These are phyloP conservation scores for Kockovaella imperatae DNA, from an alignment of 768 basidiomycete species.

Conservation along the genomic window DNA sequence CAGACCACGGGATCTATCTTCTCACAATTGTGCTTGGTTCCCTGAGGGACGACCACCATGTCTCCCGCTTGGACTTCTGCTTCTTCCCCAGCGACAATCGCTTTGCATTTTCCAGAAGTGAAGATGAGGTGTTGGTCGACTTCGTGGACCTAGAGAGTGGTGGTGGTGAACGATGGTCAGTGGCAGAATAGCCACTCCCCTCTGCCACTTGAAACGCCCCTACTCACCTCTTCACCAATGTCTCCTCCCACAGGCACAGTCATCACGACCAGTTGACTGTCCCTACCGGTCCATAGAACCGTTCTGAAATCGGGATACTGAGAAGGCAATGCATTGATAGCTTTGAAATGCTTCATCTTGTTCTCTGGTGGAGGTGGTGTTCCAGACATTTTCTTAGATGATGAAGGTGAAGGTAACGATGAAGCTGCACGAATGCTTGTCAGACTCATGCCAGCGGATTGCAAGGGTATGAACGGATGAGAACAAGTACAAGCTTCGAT, in stretches of 20 bases:
- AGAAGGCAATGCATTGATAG: slow-evolving; percentile 41
- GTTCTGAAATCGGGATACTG: slow-evolving; percentile 43
- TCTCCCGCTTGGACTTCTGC: slow-evolving; percentile 45
- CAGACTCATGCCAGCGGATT: too few species aligned
- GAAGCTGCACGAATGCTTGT: too few species aligned
- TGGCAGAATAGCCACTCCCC: too few species aligned
- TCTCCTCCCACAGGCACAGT: slow-evolving; percentile 47
- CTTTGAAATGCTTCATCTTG: slow-evolving; percentile 43
- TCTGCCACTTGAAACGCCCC: too few species aligned
- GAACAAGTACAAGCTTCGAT: too few species aligned
- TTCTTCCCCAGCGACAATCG: slow-evolving; percentile 47
- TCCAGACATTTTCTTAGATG: slow-evolving; percentile 19
- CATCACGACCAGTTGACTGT: slow-evolving; percentile 46
- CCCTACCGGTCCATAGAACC: slow-evolving; percentile 45
- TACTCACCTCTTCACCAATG: slow-evolving; percentile 46
- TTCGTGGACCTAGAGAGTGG: slow-evolving; percentile 34
- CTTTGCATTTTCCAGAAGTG: slow-evolving; percentile 44
- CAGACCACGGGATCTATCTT: too few species aligned
- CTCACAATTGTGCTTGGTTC: slow-evolving; percentile 45
- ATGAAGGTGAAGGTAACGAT: neutral
- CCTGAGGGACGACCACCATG: slow-evolving; percentile 46
- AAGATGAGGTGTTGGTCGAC: slow-evolving; percentile 47
- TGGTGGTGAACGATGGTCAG: neutral
- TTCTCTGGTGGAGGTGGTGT: slow-evolving; percentile 38
- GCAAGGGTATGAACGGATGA: too few species aligned